phyloP scores from a whole-genome alignment of 805 yeast species.

The Priceomyces carsonii region DNA sequence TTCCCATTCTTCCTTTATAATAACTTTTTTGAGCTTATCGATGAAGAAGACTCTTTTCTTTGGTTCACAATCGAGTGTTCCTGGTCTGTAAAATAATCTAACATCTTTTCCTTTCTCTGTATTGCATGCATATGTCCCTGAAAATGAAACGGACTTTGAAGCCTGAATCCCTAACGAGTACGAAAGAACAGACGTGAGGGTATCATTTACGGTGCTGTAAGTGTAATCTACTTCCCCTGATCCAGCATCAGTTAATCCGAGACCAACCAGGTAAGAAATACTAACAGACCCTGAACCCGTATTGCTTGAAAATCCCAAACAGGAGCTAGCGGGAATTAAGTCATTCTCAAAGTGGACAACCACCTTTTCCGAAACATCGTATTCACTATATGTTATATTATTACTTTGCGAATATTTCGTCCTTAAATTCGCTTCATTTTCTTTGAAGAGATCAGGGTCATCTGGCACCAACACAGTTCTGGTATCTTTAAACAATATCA shows the following conservation, averaged over 20 bases:
- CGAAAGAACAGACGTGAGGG: slow-evolving; percentile 8
- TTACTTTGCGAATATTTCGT: not conserved
- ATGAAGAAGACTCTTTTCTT: slow-evolving; percentile 10
- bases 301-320: slow-evolving; percentile 10
- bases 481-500: slow-evolving; percentile 17
- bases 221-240: slow-evolving; percentile 4
- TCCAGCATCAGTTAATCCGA: slow-evolving; percentile 7
- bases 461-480: slow-evolving; percentile 17
- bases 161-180: slow-evolving; percentile 6
- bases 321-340: slow-evolving; percentile 15
- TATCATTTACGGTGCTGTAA: slow-evolving; percentile 4
- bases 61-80: slow-evolving; percentile 10
- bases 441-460: slow-evolving; percentile 6
- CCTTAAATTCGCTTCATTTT: slow-evolving; percentile 1
- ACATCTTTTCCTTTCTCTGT: slow-evolving; percentile 14
- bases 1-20: slow-evolving; percentile 10
- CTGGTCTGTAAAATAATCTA: slow-evolving; percentile 18
- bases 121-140: slow-evolving; percentile 18
- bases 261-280: slow-evolving; percentile 9
- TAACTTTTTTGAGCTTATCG: slow-evolving; percentile 4
- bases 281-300: slow-evolving; percentile 12
- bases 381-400: slow-evolving; percentile 1
- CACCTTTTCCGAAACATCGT: not conserved
- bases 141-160: slow-evolving; percentile 9
- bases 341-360: slow-evolving; percentile 6